These are phyloP conservation scores for Coffea canephora DNA, from an alignment of 257 asterid genomes.

Conservation along the genomic window DNA sequence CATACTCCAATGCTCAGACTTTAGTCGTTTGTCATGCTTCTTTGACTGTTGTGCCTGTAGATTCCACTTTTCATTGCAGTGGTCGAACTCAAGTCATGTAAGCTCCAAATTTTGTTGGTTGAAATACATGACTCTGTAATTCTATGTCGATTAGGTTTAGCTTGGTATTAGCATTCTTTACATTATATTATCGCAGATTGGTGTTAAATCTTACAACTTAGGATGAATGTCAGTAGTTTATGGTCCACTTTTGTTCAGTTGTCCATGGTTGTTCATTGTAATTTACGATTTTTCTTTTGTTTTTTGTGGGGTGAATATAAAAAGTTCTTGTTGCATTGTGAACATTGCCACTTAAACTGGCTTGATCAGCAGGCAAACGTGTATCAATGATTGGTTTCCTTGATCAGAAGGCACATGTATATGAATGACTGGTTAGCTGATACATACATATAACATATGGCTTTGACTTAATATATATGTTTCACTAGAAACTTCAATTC, in stretches of 20 bases:
- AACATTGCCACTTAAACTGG: neutral
- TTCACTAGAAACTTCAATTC: neutral
- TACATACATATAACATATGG: neutral
- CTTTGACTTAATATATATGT: neutral
- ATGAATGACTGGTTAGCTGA: neutral
- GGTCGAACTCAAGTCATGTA: neutral
- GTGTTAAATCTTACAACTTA: too few species aligned
- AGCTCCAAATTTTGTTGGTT: neutral
- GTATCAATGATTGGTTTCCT: too few species aligned
- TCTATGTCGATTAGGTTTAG: neutral
- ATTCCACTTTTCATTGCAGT: neutral
- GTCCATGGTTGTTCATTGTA: too few species aligned
- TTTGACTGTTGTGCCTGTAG: too few species aligned
- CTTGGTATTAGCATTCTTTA: neutral
- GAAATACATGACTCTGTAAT: neutral
- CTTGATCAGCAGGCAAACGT: neutral
- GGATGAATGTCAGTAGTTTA: too few species aligned
- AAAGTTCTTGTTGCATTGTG: too few species aligned
- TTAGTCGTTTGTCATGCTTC: too few species aligned
- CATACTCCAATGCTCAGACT: too few species aligned
- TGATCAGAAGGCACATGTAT: neutral
- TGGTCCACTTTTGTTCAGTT: too few species aligned
- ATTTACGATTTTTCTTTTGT: neutral
- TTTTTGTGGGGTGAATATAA: neutral
- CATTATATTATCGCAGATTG: too few species aligned